Evolutionary conservation across 345 rosid genomes (phyloP), one percentile per base, ranked within the genome.

Genomic region (Lepidium aucheri): DNA sequence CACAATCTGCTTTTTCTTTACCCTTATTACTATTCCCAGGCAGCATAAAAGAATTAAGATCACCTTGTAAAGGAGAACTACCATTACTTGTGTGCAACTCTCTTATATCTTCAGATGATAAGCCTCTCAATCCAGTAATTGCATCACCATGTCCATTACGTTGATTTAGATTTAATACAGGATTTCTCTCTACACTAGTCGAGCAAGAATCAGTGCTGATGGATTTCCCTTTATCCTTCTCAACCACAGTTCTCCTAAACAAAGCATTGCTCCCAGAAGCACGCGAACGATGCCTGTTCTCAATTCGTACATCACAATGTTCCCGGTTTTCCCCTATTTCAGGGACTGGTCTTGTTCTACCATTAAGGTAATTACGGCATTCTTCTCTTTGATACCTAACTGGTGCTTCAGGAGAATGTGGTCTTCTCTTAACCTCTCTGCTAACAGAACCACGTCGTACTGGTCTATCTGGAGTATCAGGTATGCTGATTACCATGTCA

Each of bases 401-500:
- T 28, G 65, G 62, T 45, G 72, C 58, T 36, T 70, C 69, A 22
- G 85, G 76, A 67, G 71, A 77, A 59, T 40, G 79, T 7, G 67
- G 76, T 60, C 60, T 80, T 64, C 79, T 74, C 58, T 51, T 54
- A 56, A 13, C 58, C 50, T 74, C 78, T 50, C 72, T 42, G 67
- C 54, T 20, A 28, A 52, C 42, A 15, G 71, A 40, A 60, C 20
- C 28, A 49, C 64, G 74, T 3, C 75, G 60, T 38, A 56, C 72
- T 1, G 76, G 22, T 67, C 96, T 87, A 54, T 93, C 97, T 45
- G 98, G 98, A 63, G 94, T 86, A 58, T 93, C 94, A 17, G 90
- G 97, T 63, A 87, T 69, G 17, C 77, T 87, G 36, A 77, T 69
- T 13, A 86, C 69, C 58, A 65, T 70, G 50, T 93, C 94, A 77